Evolutionary conservation across 2,329 filamentous ascomycete genomes (phyloP).

Genomic region (Orbilia brochopaga): DNA sequence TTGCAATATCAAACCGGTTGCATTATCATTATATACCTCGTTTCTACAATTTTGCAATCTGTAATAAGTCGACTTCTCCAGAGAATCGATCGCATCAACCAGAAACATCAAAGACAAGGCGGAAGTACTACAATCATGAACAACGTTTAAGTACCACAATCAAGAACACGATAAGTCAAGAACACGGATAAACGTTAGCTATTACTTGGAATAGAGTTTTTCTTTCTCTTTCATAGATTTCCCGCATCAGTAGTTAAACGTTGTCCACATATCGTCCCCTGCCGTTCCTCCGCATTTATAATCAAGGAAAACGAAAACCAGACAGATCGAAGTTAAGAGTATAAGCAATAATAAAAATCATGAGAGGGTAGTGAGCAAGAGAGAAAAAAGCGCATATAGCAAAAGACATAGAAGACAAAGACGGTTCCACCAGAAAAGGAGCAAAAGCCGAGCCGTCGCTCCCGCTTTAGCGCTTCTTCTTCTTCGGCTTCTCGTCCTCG

Average conservation of each 20-base stretch:
- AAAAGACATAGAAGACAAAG: conserved; percentile 4
- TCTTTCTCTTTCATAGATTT: background rate
- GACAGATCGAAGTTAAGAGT: background rate
- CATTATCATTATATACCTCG: too few species aligned
- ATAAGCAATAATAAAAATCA: background rate
- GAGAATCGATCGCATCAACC: background rate
- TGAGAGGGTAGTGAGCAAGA: background rate
- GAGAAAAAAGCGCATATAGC: background rate
- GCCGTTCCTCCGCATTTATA: background rate
- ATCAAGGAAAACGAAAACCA: background rate
- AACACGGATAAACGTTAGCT: background rate
- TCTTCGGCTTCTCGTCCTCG: conserved; percentile 68
- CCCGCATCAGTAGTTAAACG: background rate
- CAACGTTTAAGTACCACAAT: too few species aligned
- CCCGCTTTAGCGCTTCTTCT: conserved; percentile 57
- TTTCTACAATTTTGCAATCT: too few species aligned
- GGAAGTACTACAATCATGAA: too few species aligned
- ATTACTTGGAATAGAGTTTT: background rate
- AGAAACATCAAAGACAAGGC: too few species aligned
- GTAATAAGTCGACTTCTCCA: too few species aligned
- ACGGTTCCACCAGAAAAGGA: background rate
- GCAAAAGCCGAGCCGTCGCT: background rate
- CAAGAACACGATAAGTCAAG: too few species aligned
- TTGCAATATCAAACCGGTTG: too few species aligned
- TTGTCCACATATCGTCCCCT: background rate